Conservation (phyloP, 2,329 filamentous ascomycete species). For the Exserohilum rostratum region DNA sequence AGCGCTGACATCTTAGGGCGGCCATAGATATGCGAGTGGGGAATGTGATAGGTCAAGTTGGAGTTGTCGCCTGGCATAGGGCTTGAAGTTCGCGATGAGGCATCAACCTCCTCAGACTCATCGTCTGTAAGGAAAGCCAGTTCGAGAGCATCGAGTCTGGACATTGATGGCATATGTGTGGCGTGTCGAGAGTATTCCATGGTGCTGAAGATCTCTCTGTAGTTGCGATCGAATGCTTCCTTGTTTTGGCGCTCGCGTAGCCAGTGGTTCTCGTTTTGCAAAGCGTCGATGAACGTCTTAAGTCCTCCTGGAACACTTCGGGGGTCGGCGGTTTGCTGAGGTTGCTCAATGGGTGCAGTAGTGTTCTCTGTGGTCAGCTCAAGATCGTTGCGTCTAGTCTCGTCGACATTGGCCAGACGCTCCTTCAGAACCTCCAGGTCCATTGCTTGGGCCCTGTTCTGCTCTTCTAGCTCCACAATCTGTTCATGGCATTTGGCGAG, state of each 20-base stretch:
- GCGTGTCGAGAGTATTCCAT: conserved; percentile 8
- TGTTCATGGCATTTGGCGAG: conserved; percentile 27
- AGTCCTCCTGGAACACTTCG: conserved; percentile 19
- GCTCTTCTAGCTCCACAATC: conserved; percentile 24
- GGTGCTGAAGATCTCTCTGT: conserved; percentile 17
- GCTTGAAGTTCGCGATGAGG: conserved; percentile 1
- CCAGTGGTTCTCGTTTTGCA: conserved; percentile 40
- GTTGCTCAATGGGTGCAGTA: conserved; percentile 14
- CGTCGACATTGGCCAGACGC: conserved; percentile 14
- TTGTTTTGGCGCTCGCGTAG: conserved; percentile 33
- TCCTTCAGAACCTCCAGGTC: conserved; percentile 29
- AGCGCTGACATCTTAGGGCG: conserved; percentile 16
- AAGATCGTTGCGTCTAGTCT: conserved; percentile 5
- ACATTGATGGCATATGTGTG: not conserved
- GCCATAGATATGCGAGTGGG: conserved; percentile 1
- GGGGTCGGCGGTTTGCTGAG: conserved; percentile 17
- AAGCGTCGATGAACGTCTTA: conserved; percentile 29
- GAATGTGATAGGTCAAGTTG: conserved; percentile 4
- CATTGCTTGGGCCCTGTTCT: conserved; percentile 22
- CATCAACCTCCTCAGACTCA: conserved; percentile 2
- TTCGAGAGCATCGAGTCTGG: conserved; percentile 5
- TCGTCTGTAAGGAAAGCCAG: conserved; percentile 15
- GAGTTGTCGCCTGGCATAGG: not conserved
- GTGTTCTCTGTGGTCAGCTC: conserved; percentile 4
- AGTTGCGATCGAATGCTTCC: conserved; percentile 22